Percentiles rank a stretch among this genome's conserved stretches.
Conservation (phyloP, 305 asterid species). For the Solanum hybrid region DNA sequence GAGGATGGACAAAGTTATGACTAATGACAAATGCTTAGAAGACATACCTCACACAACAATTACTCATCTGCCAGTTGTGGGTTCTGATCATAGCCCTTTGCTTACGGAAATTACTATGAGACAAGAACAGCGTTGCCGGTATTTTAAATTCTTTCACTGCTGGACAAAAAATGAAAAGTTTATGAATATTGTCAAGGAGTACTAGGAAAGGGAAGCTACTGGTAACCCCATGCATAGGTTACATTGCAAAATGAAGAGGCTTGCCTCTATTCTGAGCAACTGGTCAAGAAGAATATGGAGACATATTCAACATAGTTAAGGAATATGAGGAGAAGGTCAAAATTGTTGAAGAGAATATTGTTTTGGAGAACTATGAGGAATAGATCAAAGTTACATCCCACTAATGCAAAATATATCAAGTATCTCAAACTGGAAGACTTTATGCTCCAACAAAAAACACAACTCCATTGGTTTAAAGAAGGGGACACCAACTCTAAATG, state of each 20-base stretch:
- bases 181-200: not conserved
- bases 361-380: not conserved
- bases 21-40: not conserved
- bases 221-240: not conserved
- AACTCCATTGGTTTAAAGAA: not conserved
- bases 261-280: not conserved
- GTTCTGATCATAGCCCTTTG: not conserved
- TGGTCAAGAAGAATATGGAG: not conserved
- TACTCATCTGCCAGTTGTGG: not conserved
- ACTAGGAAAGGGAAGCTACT: not conserved
- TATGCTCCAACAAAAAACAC: too few relatives aligned
- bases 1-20: not conserved
- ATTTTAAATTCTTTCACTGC: not conserved
- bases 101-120: not conserved
- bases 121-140: not conserved
- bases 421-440: not conserved
- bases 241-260: not conserved
- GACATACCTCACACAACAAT: not conserved
- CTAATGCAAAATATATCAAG: not conserved
- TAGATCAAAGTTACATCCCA: not conserved
- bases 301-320: not conserved
- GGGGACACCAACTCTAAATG: not conserved
- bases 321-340: not conserved
- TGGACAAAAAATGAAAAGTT: not conserved
- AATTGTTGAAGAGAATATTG: too few relatives aligned